Evolutionary conservation across 306 rosid genomes (phyloP).

Genomic region (Vigna angularis): DNA sequence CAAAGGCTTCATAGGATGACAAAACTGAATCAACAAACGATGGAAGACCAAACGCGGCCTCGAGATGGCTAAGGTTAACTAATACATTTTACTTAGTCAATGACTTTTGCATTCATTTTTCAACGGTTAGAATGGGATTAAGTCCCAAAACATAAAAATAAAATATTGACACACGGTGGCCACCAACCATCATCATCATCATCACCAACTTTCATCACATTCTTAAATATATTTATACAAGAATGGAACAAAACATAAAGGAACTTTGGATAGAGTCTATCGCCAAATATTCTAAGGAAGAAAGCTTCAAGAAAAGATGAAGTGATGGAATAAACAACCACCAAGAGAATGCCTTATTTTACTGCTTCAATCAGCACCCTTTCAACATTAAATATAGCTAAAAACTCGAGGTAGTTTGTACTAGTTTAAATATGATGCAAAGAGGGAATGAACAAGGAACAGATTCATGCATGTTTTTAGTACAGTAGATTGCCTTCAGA

Average conservation of each 20-base stretch:
- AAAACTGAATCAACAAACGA: slow-evolving; percentile 36
- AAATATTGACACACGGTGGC: slow-evolving; percentile 17
- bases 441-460: slow-evolving; percentile 23
- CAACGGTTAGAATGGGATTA: neutral
- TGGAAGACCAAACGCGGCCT: slow-evolving; percentile 31
- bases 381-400: slow-evolving; percentile 11
- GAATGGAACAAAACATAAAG: neutral
- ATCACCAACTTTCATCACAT: neutral
- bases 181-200: slow-evolving; percentile 3
- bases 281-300: slow-evolving; percentile 15
- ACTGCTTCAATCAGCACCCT: slow-evolving; percentile 8
- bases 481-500: slow-evolving; percentile 7
- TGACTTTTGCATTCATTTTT: slow-evolving; percentile 24
- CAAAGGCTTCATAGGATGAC: slow-evolving; percentile 9
- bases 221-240: slow-evolving; percentile 8
- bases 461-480: neutral
- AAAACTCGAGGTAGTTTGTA: neutral
- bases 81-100: slow-evolving; percentile 47
- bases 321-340: slow-evolving; percentile 29
- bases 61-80: slow-evolving; percentile 36
- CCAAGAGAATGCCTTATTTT: slow-evolving; percentile 15
- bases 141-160: neutral
- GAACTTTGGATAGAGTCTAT: slow-evolving; percentile 21
- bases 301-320: slow-evolving; percentile 18
- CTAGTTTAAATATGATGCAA: neutral